These are phyloP conservation scores for Rhizopus stolonifer DNA, from an alignment of 371 early-diverging fungal genomes.

Conservation along the genomic window DNA sequence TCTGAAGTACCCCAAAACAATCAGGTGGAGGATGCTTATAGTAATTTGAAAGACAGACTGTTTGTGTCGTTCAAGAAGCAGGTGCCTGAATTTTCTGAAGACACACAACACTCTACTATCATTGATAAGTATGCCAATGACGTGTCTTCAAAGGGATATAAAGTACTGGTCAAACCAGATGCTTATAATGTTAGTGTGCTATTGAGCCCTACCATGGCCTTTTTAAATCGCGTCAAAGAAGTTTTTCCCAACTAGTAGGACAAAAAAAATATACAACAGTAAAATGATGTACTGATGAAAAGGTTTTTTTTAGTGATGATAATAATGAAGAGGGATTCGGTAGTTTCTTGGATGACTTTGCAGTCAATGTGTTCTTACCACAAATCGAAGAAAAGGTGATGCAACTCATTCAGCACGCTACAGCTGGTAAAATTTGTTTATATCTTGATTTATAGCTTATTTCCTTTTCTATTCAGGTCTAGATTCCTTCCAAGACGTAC, in stretches of 20 bases:
- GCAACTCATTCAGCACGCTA: constrained; percentile 65
- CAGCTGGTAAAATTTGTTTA: constrained; percentile 51
- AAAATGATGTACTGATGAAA: background rate
- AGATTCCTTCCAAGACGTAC: constrained; percentile 57
- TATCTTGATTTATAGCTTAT: background rate
- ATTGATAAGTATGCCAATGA: constrained; percentile 71
- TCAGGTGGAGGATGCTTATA: constrained; percentile 38
- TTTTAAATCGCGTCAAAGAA: constrained; percentile 58
- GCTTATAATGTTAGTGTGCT: constrained; percentile 72
- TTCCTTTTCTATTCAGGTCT: constrained; percentile 24
- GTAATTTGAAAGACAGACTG: constrained; percentile 33
- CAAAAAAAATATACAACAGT: background rate
- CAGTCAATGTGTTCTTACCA: constrained; percentile 72
- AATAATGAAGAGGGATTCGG: constrained; percentile 59
- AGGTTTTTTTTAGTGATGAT: constrained; percentile 30
- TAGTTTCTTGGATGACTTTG: constrained; percentile 79
- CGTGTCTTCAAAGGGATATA: constrained; percentile 64
- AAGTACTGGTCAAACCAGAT: constrained; percentile 67
- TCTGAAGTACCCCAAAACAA: constrained; percentile 31
- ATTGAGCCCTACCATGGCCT: constrained; percentile 67
- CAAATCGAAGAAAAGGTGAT: constrained; percentile 73
- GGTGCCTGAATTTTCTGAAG: constrained; percentile 27
- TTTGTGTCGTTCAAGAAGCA: constrained; percentile 33
- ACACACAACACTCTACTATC: constrained; percentile 38
- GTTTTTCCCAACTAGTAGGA: constrained; percentile 56